Base-by-base conservation (phyloP, 2,329 filamentous ascomycete genomes). In the Arthrobotrys musiformis region DNA sequence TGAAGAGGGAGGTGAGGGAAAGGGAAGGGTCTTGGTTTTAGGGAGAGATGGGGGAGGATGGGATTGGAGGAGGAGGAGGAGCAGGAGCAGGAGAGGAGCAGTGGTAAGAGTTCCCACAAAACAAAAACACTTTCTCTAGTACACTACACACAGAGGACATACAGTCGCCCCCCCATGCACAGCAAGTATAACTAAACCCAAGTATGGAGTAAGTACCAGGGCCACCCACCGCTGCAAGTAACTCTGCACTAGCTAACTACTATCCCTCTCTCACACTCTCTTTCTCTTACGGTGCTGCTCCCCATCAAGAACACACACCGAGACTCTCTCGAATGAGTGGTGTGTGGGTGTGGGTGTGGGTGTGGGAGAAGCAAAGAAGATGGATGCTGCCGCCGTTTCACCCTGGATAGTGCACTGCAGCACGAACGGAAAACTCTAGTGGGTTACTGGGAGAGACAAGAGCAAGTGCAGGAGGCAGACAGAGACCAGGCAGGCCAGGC, bases 21-120 rank as follows among this genome's bases (percentile, higher is more conserved):
- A 56, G 46, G 63, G 58, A 60, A 69, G 70, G 70, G 63, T 64
- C 62, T 54, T 76, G 63, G 54, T 76, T 76, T 76, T 76, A 76
- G 70, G 70, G 70, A 75, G 62, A 68, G 24, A 42, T 67, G 61
- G 62, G 35, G 66, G 66, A 66, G 52, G 44, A 70, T 56, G 58
- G 64, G 48, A 63, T 63, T 69, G 56, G 37, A 62, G 33, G 33
- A 67, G 9, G 30, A 62, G 33, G 33, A 69, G 24, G n/a, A n/a
- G n/a, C n/a, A n/a, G n/a, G n/a, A n/a, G n/a, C n/a, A n/a, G n/a
- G n/a, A n/a, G n/a, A n/a, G n/a, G n/a, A n/a, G n/a, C n/a, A n/a
- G n/a, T n/a, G n/a, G n/a, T n/a, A n/a, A n/a, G n/a, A 30, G 24
- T 48, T 24, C 48, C 48, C 46, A 48, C 30, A 66, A 48, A n/a